A percentile compares a stretch with the other conserved stretches of the same genome.
Conservation (phyloP, 2,329 filamentous ascomycete genomes). For the Dendrostoma leiphaemia region DNA sequence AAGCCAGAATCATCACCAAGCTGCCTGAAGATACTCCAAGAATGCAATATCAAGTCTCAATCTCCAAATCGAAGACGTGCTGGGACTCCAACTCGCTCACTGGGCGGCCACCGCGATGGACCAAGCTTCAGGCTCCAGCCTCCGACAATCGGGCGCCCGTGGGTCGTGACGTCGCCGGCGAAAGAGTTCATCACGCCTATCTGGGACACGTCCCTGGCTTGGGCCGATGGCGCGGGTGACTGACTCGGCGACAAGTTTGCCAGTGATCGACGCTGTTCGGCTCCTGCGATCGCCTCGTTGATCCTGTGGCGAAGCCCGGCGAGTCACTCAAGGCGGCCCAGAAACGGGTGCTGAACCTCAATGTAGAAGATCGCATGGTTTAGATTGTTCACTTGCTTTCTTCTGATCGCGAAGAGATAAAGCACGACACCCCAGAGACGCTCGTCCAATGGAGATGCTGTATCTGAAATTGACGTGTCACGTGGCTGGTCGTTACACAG, state of each 20-base stretch:
- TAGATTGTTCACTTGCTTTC: conserved; percentile 27
- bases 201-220: conserved; percentile 23
- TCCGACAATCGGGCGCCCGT: background rate
- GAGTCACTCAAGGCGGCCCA: conserved; percentile 22
- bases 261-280: conserved; percentile 32
- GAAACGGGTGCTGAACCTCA: conserved; percentile 21
- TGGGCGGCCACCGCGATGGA: too few species aligned
- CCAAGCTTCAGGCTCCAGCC: too few species aligned
- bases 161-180: conserved; percentile 7
- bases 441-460: too few species aligned
- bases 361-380: conserved; percentile 22
- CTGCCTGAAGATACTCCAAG: too few species aligned
- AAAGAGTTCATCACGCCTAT: conserved; percentile 20
- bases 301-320: conserved; percentile 18
- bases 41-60: too few species aligned
- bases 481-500: too few species aligned
- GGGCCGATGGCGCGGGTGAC: conserved; percentile 30
- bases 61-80: too few species aligned
- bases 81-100: too few species aligned
- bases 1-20: too few species aligned
- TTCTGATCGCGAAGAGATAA: conserved; percentile 25
- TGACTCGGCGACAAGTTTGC: conserved; percentile 33
- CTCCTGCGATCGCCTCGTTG: conserved; percentile 26
- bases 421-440: too few species aligned
- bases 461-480: too few species aligned